Conservation (phyloP, 345 rosid species). For the Cochlearia excelsa region DNA sequence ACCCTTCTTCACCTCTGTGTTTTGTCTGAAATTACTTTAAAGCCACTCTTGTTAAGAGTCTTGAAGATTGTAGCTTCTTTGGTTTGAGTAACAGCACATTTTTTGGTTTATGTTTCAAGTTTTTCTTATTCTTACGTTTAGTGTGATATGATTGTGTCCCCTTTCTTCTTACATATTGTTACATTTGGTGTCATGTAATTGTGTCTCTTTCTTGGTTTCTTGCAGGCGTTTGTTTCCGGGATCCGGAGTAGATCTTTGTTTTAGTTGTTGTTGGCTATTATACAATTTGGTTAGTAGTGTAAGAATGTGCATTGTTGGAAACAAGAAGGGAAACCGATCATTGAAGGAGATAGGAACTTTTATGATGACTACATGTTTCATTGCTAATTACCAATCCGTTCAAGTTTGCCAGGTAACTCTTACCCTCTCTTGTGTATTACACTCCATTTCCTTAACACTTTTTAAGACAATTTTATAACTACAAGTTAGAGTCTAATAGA, state of each 20-base stretch:
- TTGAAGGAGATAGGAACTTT: conserved; percentile 71
- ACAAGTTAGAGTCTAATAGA: background rate
- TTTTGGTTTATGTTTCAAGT: too few species aligned
- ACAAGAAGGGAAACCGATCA: conserved; percentile 66
- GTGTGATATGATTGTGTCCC: background rate
- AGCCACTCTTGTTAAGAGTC: too few species aligned
- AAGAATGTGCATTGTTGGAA: conserved; percentile 79
- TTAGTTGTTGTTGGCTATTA: conserved; percentile 22
- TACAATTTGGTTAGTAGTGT: conserved; percentile 45
- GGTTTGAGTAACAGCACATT: too few species aligned
- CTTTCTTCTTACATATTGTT: conserved; percentile 13
- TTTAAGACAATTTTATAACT: background rate
- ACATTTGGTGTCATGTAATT: background rate
- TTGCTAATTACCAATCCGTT: conserved; percentile 65
- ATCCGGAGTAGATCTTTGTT: conserved; percentile 26
- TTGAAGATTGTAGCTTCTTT: too few species aligned
- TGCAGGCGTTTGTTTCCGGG: conserved; percentile 40
- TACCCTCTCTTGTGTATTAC: background rate
- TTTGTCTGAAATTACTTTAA: background rate
- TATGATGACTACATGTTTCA: conserved; percentile 72
- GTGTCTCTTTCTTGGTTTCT: conserved; percentile 2
- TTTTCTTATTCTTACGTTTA: background rate
- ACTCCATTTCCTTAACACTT: background rate
- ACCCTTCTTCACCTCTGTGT: background rate
- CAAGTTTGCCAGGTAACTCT: conserved; percentile 84